These are phyloP conservation scores for Rhododendron simsii DNA, from an alignment of 148 eudicot genomes.

Conservation along the genomic window DNA sequence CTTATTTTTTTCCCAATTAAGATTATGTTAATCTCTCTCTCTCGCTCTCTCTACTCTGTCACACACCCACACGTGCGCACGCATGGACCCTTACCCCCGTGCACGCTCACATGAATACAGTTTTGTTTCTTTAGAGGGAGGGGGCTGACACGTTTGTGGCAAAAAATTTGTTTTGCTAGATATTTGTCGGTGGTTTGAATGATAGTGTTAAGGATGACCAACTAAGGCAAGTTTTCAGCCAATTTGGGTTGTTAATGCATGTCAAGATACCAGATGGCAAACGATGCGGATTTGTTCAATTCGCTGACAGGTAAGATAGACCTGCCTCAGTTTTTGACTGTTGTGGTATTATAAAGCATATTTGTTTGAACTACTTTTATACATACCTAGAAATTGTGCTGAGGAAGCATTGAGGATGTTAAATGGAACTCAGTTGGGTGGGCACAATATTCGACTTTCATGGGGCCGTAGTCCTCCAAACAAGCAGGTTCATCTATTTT, in stretches of 20 bases:
- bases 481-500: conserved; percentile 45
- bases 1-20: background rate
- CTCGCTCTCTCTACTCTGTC: conserved; percentile 1
- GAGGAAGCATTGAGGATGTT: conserved; percentile 69
- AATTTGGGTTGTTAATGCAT: conserved; percentile 73
- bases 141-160: conserved; percentile 10
- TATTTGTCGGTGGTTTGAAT: conserved; percentile 90
- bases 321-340: conserved; percentile 2
- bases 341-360: background rate
- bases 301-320: conserved; percentile 57
- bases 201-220: conserved; percentile 74
- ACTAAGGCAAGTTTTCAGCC: conserved; percentile 72
- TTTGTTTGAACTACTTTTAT: background rate
- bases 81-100: too few relatives aligned
- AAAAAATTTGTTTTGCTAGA: conserved; percentile 33
- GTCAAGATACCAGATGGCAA: conserved; percentile 89
- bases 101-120: background rate
- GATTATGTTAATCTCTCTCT: background rate
- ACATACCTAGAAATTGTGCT: conserved; percentile 52
- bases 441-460: conserved; percentile 80
- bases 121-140: background rate
- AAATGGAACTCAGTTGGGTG: conserved; percentile 76
- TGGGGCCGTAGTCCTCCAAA: conserved; percentile 96
- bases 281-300: conserved; percentile 96
- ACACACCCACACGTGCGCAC: background rate